Evolutionary conservation across 495 filamentous ascomycete species (phyloP).

Genomic region (Tuber calosporum): DNA sequence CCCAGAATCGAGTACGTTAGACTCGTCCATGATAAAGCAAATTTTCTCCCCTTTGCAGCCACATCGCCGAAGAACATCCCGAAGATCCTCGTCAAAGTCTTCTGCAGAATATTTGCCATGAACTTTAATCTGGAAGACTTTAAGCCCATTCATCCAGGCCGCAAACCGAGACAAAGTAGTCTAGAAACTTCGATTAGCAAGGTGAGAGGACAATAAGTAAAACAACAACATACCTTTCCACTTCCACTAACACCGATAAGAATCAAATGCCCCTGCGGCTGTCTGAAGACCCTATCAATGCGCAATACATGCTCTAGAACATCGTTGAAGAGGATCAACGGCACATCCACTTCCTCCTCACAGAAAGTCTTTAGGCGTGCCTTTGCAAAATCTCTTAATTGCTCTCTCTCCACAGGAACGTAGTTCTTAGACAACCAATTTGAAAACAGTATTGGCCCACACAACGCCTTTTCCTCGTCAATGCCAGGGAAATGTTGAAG

Average conservation of each 20-base stretch:
- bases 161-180: slow-evolving; percentile 96
- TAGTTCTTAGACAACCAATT: slow-evolving; percentile 99
- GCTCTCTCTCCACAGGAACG: slow-evolving; percentile 88
- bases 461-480: slow-evolving; percentile 78
- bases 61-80: slow-evolving; percentile 84
- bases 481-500: slow-evolving; percentile 88
- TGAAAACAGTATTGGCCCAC: slow-evolving; percentile 90
- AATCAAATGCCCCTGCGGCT: slow-evolving; percentile 96
- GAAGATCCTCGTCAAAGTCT: slow-evolving; percentile 95
- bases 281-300: slow-evolving; percentile 96
- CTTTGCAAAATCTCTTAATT: slow-evolving; percentile 92
- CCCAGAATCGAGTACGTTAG: slow-evolving; percentile 94
- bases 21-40: slow-evolving; percentile 99
- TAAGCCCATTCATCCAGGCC: slow-evolving; percentile 99
- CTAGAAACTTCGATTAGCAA: slow-evolving; percentile 37
- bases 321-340: slow-evolving; percentile 95
- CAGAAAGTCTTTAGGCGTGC: slow-evolving; percentile 96
- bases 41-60: slow-evolving; percentile 99
- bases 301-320: slow-evolving; percentile 95
- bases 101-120: slow-evolving; percentile 97
- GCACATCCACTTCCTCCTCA: slow-evolving; percentile 97
- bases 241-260: slow-evolving; percentile 96
- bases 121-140: slow-evolving; percentile 99
- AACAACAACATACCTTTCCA: slow-evolving; percentile 55
- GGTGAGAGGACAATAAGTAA: neutral